Evolutionary conservation across 2,329 filamentous ascomycete species (phyloP), one percentile per base, ranked within the genome.

Genomic region (Rutstroemia sp.): DNA sequence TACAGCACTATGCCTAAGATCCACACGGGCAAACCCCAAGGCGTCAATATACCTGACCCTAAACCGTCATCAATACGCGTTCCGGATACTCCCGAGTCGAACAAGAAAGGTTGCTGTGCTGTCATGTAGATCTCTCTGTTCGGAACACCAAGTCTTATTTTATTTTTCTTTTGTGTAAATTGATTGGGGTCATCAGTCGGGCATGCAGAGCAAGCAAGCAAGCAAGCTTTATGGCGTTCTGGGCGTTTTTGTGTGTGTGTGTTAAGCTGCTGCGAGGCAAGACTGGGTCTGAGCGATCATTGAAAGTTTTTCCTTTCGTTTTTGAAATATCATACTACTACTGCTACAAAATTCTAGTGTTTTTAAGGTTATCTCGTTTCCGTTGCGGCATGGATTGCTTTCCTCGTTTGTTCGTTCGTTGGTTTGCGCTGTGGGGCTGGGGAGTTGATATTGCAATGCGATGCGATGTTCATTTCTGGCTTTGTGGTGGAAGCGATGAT

Each of bases 11-110:
- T 66, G 61, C 66, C 64, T 5, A 66, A 63, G 41, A 61, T 67
- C 27, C 52, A 49, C 41, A 62, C 61, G 48, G 78, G 78, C 51
- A 72, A 70, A 57, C 73, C 75, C 3, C 63, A 65, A 58, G 64
- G 62, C 19, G 59, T 63, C 3, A 61, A 61, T 25, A 44, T 63
- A 9, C 61, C 58, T 45, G 65, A 59, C 56, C 66, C 67, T 0
- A 65, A 74, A 3, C 72, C 75, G 9, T 73, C 78, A 5, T 30
- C 10, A 1, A 74, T 79, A 46, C 75, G 77, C 60, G 69, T 82
- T 23, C 79, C 80, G 46, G 77, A 83, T 49, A 75, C 78, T 4
- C 74, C 75, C 10, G 78, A 82, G 49, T 75, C 75, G 64, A 75
- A 74, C 62, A 74, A 67, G 4, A 62, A 77, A 61, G 76, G 75